A percentile compares a stretch with the other conserved stretches of the same genome.
Conservation (phyloP, 139 green algal genomes). For the Closterium sp. region DNA sequence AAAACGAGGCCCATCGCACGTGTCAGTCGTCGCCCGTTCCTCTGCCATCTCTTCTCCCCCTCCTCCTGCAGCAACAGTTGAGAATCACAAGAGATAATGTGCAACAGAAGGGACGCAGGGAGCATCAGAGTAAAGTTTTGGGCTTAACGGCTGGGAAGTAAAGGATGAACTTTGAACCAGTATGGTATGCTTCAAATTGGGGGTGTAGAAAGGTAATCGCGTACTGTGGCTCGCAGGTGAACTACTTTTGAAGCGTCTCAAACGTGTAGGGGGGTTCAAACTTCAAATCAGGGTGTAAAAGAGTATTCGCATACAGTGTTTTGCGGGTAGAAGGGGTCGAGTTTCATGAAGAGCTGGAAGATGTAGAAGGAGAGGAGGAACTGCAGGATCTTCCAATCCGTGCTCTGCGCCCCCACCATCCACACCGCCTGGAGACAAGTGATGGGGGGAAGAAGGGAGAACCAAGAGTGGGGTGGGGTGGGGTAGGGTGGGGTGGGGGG, state of each 20-base stretch:
- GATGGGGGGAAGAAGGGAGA: background rate
- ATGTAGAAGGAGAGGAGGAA: constrained; percentile 10
- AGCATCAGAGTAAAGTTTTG: background rate
- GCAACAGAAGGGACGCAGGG: background rate
- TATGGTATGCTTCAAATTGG: background rate
- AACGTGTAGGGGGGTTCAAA: too few relatives aligned
- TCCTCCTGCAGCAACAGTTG: background rate
- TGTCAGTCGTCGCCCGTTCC: background rate
- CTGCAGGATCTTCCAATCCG: constrained; percentile 6
- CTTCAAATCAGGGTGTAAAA: constrained; percentile 1
- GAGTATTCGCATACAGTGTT: background rate
- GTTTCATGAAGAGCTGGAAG: constrained; percentile 6
- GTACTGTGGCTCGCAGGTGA: background rate
- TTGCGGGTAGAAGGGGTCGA: constrained; percentile 1
- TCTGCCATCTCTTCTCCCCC: background rate
- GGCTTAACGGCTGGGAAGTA: too few relatives aligned
- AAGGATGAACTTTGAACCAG: too few relatives aligned
- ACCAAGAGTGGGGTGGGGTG: background rate
- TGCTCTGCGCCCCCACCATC: background rate
- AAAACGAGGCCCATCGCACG: background rate
- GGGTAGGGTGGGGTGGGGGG: too few relatives aligned
- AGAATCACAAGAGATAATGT: background rate
- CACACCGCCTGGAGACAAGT: background rate
- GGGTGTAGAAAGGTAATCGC: too few relatives aligned
- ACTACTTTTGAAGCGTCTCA: too few relatives aligned